A percentile compares a stretch with the other conserved stretches of the same genome.
These are phyloP conservation scores for Cryptosporidium viatorum DNA, from an alignment of 169 alveolate genomes.

Conservation along the genomic window DNA sequence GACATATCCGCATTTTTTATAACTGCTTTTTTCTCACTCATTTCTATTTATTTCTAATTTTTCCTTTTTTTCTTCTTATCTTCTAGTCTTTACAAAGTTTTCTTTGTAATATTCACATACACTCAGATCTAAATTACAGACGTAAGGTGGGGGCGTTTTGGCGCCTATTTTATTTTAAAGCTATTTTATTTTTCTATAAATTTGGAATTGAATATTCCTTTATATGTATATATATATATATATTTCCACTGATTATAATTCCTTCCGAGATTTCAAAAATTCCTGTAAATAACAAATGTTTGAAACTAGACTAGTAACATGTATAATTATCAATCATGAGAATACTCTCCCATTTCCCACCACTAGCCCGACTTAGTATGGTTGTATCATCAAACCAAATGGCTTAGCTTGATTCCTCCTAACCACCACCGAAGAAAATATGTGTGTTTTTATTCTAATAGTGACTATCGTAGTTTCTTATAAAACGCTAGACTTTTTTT, in stretches of 20 bases:
- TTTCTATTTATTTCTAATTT: not conserved
- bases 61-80: not conserved
- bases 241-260: not conserved
- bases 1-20: slow-evolving; percentile 99
- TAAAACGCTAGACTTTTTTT: not conserved
- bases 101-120: not conserved
- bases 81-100: not conserved
- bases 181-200: not conserved
- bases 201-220: too few species aligned
- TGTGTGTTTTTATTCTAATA: not conserved
- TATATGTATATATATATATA: too few species aligned
- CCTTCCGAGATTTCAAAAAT: too few species aligned
- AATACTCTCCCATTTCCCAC: not conserved
- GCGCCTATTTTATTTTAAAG: slow-evolving; percentile 21
- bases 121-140: slow-evolving; percentile 70
- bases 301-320: not conserved
- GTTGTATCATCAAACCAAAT: not conserved
- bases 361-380: not conserved
- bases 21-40: slow-evolving; percentile 85
- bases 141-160: slow-evolving; percentile 69
- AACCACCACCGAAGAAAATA: not conserved
- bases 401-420: not conserved
- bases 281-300: too few species aligned
- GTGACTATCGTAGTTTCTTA: too few species aligned
- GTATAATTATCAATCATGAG: too few species aligned